Evolutionary conservation across 108 stramenopile species (phyloP).

Genomic region (Pseudonitzschia multistriata): DNA sequence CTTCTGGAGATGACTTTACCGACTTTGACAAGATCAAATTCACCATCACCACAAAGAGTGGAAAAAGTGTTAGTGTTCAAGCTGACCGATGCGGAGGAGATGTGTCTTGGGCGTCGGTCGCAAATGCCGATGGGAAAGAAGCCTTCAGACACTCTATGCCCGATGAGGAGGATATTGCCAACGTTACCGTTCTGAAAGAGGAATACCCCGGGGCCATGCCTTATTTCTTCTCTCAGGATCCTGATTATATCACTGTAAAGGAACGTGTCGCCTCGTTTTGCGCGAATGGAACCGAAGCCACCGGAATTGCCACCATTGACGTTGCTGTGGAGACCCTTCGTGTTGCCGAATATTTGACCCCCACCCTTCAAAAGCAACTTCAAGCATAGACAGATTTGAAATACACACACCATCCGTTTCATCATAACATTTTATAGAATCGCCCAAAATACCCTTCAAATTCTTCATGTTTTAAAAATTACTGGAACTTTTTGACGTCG

Average conservation of each 20-base stretch:
- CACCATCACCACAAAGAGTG: constrained; percentile 91
- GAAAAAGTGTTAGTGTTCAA: constrained; percentile 79
- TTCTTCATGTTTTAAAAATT: too few relatives aligned
- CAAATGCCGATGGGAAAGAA: constrained; percentile 69
- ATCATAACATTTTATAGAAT: neutral
- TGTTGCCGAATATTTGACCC: constrained; percentile 87
- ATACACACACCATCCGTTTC: neutral
- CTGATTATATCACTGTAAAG: constrained; percentile 95
- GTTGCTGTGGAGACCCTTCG: constrained; percentile 85
- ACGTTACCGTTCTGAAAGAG: constrained; percentile 70
- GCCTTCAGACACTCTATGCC: constrained; percentile 87
- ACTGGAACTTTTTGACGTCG: too few relatives aligned
- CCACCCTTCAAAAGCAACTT: constrained; percentile 71
- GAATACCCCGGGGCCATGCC: constrained; percentile 92
- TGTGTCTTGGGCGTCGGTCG: constrained; percentile 74
- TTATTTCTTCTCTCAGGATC: constrained; percentile 93
- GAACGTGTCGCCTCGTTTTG: constrained; percentile 76
- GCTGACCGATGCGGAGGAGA: constrained; percentile 92
- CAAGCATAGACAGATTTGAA: neutral
- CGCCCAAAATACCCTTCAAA: too few relatives aligned
- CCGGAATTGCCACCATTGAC: constrained; percentile 90
- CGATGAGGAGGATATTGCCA: constrained; percentile 87
- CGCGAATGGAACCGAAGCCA: constrained; percentile 67
- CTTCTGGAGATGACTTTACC: constrained; percentile 79
- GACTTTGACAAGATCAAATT: constrained; percentile 95